Base-by-base conservation (phyloP, 2,329 filamentous ascomycete genomes). In the Aureobasidium namibiae region DNA sequence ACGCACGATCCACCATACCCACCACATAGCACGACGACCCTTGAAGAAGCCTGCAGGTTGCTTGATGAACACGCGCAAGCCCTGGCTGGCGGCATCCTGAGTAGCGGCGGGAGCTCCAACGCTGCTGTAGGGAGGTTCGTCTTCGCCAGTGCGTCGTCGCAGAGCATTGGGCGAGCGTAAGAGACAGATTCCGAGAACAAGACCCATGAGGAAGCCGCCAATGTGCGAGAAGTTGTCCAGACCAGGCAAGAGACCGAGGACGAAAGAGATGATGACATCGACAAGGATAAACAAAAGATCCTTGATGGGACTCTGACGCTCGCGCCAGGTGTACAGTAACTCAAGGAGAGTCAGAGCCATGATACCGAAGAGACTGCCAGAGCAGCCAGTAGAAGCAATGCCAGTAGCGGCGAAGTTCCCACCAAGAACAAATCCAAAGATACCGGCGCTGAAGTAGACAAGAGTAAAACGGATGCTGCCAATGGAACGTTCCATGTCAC, bases 201-300 rank as follows among this genome's bases (percentile, higher is more conserved):
- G 76, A 1, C 94, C 94, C 85, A 95, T 95, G 53, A 95, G 75
- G 72, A 97, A 96, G 1, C 94, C 94, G 58, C 94, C 94, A 63
- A 99, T 96, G 66, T 99, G 94, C 16, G 90, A 89, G 73, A 97
- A 99, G 73, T 99, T 99, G 78, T 99, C 94, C 48, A 99, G 76
- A 9, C 92, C 92, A 0, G 94, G 94, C 1, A 99, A 80, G 4
- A 99, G 81, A 34, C 94, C 94, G 2, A 99, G 82, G 16, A 94
- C 90, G 69, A 99, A 96, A 0, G 91, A 90, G 64, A 99, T 91
- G 64, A 86, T 77, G 62, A 97, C 84, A 68, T 96, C 92, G 59
- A 96, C 75, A 48, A 92, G 63, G 71, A 97, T 88, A 72, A 95
- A 95, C 56, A 89, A 76, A n/a, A 99, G 76, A 67, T 97, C 94